These are phyloP conservation scores for Exophiala spinifera DNA, from an alignment of 2,329 filamentous ascomycete genomes.

Conservation along the genomic window DNA sequence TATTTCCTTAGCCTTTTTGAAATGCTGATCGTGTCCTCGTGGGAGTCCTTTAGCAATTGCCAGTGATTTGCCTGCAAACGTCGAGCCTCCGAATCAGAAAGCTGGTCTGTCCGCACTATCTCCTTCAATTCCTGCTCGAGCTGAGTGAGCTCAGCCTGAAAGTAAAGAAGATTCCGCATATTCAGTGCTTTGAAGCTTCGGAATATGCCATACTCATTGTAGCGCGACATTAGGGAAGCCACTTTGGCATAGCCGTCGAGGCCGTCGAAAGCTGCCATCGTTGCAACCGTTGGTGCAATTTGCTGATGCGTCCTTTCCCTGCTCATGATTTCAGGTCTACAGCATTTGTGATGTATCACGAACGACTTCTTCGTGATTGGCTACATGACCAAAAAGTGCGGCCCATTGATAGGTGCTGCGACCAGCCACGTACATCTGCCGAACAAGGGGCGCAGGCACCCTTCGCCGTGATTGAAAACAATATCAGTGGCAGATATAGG, in stretches of 20 bases:
- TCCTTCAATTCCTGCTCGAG: constrained; percentile 4
- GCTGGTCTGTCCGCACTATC: not conserved
- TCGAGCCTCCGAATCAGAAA: not conserved
- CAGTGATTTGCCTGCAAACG: not conserved
- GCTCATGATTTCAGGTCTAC: too few species aligned
- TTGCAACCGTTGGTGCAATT: too few species aligned
- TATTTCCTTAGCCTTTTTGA: not conserved
- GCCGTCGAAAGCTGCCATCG: too few species aligned
- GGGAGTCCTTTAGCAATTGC: not conserved
- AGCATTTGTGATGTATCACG: too few species aligned
- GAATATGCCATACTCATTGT: constrained; percentile 5
- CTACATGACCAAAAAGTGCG: too few species aligned
- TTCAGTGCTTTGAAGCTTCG: constrained; percentile 3
- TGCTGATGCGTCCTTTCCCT: too few species aligned
- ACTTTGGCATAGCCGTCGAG: constrained; percentile 4
- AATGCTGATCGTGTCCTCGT: not conserved
- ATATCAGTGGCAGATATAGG: too few species aligned
- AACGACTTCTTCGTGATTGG: too few species aligned
- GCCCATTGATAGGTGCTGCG: too few species aligned
- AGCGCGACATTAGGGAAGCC: constrained; percentile 1
- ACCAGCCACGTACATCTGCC: too few species aligned
- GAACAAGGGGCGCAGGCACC: too few species aligned
- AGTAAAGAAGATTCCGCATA: constrained; percentile 7
- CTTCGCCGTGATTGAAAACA: too few species aligned
- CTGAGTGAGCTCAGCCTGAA: constrained; percentile 4